Conservation (phyloP, 1,139 yeast species). For the Dujonia santamariae region DNA sequence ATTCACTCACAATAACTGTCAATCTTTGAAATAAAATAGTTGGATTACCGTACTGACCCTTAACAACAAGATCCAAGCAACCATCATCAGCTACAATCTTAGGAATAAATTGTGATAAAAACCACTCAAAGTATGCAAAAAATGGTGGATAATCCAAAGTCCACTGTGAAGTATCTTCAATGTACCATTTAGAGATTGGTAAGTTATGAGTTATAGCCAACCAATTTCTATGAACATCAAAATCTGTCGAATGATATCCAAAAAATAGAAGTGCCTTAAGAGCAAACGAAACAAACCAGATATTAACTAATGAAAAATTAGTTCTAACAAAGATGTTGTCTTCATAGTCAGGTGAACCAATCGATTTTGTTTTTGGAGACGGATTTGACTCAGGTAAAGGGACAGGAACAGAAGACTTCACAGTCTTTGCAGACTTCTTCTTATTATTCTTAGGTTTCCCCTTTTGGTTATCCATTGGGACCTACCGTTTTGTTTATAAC, state of each 20-base stretch:
- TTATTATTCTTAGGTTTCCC: no score
- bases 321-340: no score
- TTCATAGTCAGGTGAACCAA: no score
- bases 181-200: conserved; percentile 80
- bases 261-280: conserved; percentile 35
- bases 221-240: conserved; percentile 98
- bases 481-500: no score
- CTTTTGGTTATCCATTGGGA: no score
- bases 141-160: conserved; percentile 97
- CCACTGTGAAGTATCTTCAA: conserved; percentile 86
- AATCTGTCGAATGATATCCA: conserved; percentile 81
- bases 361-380: no score
- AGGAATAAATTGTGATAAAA: conserved; percentile 72
- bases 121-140: conserved; percentile 92
- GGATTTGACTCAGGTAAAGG: no score
- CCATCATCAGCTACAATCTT: conserved; percentile 64
- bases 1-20: conserved; percentile 78
- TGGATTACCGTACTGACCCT: conserved; percentile 69
- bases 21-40: conserved; percentile 79
- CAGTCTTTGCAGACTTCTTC: no score
- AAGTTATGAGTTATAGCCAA: conserved; percentile 81
- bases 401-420: no score
- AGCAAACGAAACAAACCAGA: conserved; percentile 39
- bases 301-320: conserved; percentile 27
- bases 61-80: conserved; percentile 65